Evolutionary conservation across 352 stramenopile species (phyloP).

Genomic region (Stephanocyclus meneghinianus): DNA sequence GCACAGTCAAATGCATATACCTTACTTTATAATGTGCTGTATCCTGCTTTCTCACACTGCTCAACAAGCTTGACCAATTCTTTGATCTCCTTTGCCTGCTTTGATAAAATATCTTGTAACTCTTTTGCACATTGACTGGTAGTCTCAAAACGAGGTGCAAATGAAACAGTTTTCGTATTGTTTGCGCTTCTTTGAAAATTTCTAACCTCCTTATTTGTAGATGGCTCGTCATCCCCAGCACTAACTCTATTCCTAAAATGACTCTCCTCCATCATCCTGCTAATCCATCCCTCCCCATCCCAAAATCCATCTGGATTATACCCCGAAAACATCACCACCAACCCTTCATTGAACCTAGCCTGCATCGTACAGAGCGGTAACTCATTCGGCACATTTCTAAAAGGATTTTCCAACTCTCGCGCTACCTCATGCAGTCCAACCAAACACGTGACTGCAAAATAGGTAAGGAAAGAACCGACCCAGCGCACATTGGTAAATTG

Average conservation of each 20-base stretch:
- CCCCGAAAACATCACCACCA: constrained; percentile 72
- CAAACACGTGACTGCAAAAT: constrained; percentile 64
- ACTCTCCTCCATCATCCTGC: background rate
- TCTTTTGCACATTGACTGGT: constrained; percentile 12
- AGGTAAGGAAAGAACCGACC: constrained; percentile 55
- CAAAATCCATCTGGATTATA: constrained; percentile 74
- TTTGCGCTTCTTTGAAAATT: background rate
- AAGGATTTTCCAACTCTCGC: constrained; percentile 77
- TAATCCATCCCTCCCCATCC: constrained; percentile 41
- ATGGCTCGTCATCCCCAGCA: background rate
- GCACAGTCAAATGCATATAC: too few species aligned
- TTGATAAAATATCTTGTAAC: constrained; percentile 19
- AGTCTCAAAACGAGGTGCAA: background rate
- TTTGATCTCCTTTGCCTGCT: constrained; percentile 42
- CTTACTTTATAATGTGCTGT: background rate
- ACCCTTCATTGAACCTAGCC: constrained; percentile 74
- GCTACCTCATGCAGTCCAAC: constrained; percentile 72
- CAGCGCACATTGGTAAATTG: constrained; percentile 57
- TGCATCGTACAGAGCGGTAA: constrained; percentile 66
- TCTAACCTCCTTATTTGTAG: background rate
- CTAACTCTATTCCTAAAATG: background rate
- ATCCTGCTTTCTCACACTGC: constrained; percentile 4
- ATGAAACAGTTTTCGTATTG: background rate
- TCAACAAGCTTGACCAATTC: constrained; percentile 23
- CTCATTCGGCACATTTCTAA: constrained; percentile 78